These are phyloP conservation scores for Pinus taeda DNA, from an alignment of 75 land plant species.

Conservation along the genomic window DNA sequence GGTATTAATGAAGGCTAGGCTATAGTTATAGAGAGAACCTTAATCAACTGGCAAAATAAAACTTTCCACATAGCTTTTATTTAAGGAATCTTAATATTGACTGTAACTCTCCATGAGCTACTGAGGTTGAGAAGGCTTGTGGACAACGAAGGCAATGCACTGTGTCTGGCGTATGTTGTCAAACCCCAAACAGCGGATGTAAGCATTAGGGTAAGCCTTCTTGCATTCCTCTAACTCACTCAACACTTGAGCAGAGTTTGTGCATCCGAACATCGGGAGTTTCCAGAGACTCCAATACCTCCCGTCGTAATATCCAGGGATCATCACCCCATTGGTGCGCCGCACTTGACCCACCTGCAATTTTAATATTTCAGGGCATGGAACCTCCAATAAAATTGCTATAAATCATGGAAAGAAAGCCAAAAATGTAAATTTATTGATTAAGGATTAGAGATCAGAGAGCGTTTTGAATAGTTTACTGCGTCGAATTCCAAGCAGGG, in stretches of 20 bases:
- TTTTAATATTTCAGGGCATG: not conserved
- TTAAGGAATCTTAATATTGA: too few relatives aligned
- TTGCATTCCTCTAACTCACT: slow-evolving; percentile 65
- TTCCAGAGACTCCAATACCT: slow-evolving; percentile 80
- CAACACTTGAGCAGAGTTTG: slow-evolving; percentile 56
- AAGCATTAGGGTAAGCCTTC: slow-evolving; percentile 54
- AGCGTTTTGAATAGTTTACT: slow-evolving; percentile 16
- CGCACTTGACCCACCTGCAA: slow-evolving; percentile 30
- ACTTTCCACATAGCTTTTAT: too few relatives aligned
- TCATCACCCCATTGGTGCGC: slow-evolving; percentile 19
- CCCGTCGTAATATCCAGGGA: slow-evolving; percentile 72
- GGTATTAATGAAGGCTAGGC: too few relatives aligned
- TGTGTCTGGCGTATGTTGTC: slow-evolving; percentile 62
- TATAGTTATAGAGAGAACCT: too few relatives aligned
- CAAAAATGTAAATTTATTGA: not conserved
- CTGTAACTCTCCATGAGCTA: too few relatives aligned
- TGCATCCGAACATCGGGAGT: slow-evolving; percentile 81
- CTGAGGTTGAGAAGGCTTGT: slow-evolving; percentile 23
- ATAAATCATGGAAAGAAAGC: not conserved
- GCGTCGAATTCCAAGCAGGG: slow-evolving; percentile 78
- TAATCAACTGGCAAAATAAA: too few relatives aligned
- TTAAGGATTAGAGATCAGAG: not conserved
- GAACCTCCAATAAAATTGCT: not conserved
- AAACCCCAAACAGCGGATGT: slow-evolving; percentile 63
- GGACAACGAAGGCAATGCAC: slow-evolving; percentile 52